Percentiles rank a stretch among this genome's conserved stretches.
Conservation (phyloP, 345 rosid species). For the Salix caprea region DNA sequence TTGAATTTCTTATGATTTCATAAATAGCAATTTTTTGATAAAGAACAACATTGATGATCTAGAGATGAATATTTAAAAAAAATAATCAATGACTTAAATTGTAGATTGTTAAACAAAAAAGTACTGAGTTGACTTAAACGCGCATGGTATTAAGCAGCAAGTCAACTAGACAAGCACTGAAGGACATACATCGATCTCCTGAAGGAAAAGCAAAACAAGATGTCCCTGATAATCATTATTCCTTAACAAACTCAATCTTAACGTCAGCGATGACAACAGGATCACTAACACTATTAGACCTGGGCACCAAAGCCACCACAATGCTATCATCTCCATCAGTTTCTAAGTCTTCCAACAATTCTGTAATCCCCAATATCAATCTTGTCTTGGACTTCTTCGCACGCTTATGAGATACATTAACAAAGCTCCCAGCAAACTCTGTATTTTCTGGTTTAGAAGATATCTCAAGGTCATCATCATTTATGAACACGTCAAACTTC, state of each 20-base stretch:
- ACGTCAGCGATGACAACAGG: neutral
- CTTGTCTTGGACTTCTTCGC: constrained; percentile 36
- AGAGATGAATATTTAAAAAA: no score
- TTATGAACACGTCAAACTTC: constrained; percentile 47
- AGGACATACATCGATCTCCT: no score
- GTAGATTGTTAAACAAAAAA: no score
- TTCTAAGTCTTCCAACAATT: constrained; percentile 47
- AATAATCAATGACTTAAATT: no score
- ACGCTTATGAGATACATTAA: constrained; percentile 46
- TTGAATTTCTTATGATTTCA: no score
- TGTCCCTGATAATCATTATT: neutral
- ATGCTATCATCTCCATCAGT: constrained; percentile 49
- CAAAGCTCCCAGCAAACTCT: constrained; percentile 55
- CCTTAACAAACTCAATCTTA: neutral
- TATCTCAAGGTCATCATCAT: constrained; percentile 48
- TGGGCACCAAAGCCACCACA: constrained; percentile 49
- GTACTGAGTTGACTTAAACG: no score
- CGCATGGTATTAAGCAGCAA: no score
- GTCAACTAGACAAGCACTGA: no score
- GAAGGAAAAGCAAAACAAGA: no score
- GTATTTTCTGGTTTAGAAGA: constrained; percentile 30
- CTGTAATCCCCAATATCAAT: constrained; percentile 41
- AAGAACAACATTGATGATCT: no score
- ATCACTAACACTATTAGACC: constrained; percentile 6
- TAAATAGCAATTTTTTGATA: no score